A percentile compares a stretch with the other conserved stretches of the same genome.
phyloP scores from a whole-genome alignment of 2,329 filamentous ascomycete genomes.

The Xylaria arbuscula region DNA sequence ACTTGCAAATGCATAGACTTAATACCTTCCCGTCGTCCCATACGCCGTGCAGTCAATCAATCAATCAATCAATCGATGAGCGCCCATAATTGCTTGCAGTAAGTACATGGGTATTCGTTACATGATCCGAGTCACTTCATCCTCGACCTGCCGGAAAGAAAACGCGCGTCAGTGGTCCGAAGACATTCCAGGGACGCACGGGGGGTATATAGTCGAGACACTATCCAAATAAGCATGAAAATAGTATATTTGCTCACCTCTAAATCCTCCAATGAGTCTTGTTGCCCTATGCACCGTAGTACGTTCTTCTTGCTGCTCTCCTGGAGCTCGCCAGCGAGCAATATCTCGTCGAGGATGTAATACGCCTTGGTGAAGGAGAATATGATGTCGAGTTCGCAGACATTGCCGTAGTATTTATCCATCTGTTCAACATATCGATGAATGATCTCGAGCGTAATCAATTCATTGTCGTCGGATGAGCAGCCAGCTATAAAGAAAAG shows the following conservation, averaged over 20 bases:
- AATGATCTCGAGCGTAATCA: slow-evolving; percentile 98
- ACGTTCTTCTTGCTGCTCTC: slow-evolving; percentile 99
- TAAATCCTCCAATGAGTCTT: slow-evolving; percentile 98
- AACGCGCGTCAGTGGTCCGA: slow-evolving; percentile 64
- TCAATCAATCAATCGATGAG: slow-evolving; percentile 33
- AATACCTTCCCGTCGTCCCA: slow-evolving; percentile 38
- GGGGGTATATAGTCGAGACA: slow-evolving; percentile 20
- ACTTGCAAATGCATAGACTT: slow-evolving; percentile 43
- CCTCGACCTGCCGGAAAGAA: slow-evolving; percentile 76
- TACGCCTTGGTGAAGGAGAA: slow-evolving; percentile 99
- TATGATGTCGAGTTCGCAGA: slow-evolving; percentile 99
- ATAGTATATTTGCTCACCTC: slow-evolving; percentile 75
- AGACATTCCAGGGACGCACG: slow-evolving; percentile 30
- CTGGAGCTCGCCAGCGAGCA: slow-evolving; percentile 95
- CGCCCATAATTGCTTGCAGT: slow-evolving; percentile 38
- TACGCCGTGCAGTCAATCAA: slow-evolving; percentile 36
- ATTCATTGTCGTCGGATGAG: slow-evolving; percentile 95
- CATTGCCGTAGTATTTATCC: slow-evolving; percentile 99
- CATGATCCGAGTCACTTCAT: slow-evolving; percentile 92
- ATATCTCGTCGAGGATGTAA: slow-evolving; percentile 96
- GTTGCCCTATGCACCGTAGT: slow-evolving; percentile 92
- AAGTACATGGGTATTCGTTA: slow-evolving; percentile 58
- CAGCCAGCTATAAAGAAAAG: slow-evolving; percentile 99
- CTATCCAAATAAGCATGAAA: slow-evolving; percentile 22
- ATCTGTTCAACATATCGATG: slow-evolving; percentile 99